Conservation (phyloP, 2,329 filamentous ascomycete species). For the Lasiodiplodia citricola region DNA sequence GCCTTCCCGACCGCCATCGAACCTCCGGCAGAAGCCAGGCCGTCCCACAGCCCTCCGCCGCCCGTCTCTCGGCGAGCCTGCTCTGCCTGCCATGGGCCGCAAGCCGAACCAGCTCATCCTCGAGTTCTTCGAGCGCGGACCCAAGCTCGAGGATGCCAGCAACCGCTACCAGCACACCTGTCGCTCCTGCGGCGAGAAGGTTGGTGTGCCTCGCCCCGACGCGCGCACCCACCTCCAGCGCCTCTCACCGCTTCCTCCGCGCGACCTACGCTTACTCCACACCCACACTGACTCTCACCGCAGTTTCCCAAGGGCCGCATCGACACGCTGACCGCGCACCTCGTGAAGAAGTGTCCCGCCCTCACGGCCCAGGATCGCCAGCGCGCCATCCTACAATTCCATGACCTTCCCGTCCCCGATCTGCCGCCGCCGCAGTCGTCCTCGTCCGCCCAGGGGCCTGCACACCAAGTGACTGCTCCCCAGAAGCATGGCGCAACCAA, state of each 20-base stretch:
- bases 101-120: slow-evolving; percentile 84
- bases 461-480: slow-evolving; percentile 23
- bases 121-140: slow-evolving; percentile 85
- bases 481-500: slow-evolving; percentile 36
- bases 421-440: slow-evolving; percentile 46
- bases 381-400: slow-evolving; percentile 73
- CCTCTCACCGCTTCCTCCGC: slow-evolving; percentile 26
- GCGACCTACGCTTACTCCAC: slow-evolving; percentile 23
- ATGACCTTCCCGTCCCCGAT: slow-evolving; percentile 70
- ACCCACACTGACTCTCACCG: slow-evolving; percentile 24
- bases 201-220: slow-evolving; percentile 30
- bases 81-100: slow-evolving; percentile 67
- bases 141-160: slow-evolving; percentile 85
- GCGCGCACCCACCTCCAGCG: slow-evolving; percentile 11
- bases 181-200: slow-evolving; percentile 81
- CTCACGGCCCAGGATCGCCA: slow-evolving; percentile 76
- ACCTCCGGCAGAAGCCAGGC: neutral
- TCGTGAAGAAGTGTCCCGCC: slow-evolving; percentile 85
- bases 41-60: neutral
- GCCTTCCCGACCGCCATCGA: slow-evolving; percentile 1
- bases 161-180: slow-evolving; percentile 93
- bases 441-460: slow-evolving; percentile 29
- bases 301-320: slow-evolving; percentile 85
- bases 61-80: neutral
- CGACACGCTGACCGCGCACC: slow-evolving; percentile 79